These are phyloP conservation scores for Penicillium sclerotigenum DNA, from an alignment of 2,329 filamentous ascomycete genomes.

Conservation along the genomic window DNA sequence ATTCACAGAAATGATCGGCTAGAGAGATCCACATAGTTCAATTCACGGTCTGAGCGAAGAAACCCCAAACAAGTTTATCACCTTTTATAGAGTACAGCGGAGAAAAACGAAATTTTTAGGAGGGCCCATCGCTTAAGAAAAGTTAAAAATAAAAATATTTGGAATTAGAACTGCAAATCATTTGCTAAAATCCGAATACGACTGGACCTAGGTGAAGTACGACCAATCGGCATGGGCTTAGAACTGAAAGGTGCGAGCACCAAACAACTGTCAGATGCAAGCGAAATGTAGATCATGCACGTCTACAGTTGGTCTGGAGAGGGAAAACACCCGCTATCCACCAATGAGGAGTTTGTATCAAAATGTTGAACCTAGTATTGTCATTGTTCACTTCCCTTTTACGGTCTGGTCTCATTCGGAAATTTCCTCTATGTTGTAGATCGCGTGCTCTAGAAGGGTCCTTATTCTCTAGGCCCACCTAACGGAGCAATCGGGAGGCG, in stretches of 20 bases:
- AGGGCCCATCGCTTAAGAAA: background rate
- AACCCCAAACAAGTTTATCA: background rate
- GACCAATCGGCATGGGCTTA: constrained; percentile 1
- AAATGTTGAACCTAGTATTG: background rate
- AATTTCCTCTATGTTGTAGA: background rate
- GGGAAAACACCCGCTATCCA: background rate
- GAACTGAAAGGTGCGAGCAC: background rate
- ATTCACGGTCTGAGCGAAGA: background rate
- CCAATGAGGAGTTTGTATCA: background rate
- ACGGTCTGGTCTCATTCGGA: background rate
- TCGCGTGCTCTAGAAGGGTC: background rate
- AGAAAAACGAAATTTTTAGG: background rate
- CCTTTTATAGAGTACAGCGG: background rate
- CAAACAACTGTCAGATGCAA: constrained; percentile 4
- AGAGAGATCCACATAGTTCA: background rate
- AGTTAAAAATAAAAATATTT: constrained; percentile 6
- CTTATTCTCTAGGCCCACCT: background rate
- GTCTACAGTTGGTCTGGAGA: background rate
- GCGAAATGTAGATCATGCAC: constrained; percentile 7
- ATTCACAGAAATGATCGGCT: constrained; percentile 6
- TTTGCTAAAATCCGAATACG: background rate
- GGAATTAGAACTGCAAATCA: background rate
- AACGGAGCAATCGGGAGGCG: constrained; percentile 13
- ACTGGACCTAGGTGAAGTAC: background rate
- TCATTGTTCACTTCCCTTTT: background rate